phyloP scores from a whole-genome alignment of 768 basidiomycete species.

The Auriscalpium orientale region DNA sequence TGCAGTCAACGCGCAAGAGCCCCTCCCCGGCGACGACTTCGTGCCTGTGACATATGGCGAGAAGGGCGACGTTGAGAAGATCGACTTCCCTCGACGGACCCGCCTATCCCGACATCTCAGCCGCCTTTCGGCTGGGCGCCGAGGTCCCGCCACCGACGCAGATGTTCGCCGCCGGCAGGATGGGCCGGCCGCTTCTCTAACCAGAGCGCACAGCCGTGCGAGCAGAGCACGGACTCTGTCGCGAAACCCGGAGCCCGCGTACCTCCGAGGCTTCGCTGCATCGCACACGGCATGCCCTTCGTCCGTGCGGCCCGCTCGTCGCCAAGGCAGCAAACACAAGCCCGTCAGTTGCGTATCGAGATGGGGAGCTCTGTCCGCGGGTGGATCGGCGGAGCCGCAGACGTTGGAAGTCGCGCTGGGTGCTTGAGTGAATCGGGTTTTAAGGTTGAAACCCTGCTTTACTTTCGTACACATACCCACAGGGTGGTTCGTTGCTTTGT shows the following conservation, averaged over 20 bases:
- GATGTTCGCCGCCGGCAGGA: conserved; percentile 28
- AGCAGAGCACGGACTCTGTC: conserved; percentile 1
- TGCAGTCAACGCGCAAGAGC: conserved; percentile 50
- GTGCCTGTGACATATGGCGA: conserved; percentile 19
- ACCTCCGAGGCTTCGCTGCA: neutral
- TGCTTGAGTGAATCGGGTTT: conserved; percentile 39
- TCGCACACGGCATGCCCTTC: neutral
- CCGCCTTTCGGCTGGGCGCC: conserved; percentile 26
- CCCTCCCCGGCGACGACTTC: conserved; percentile 38
- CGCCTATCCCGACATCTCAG: conserved; percentile 49
- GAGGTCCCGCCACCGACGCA: conserved; percentile 31
- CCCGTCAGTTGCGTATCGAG: conserved; percentile 33
- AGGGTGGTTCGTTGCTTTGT: conserved; percentile 6
- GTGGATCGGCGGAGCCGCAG: neutral
- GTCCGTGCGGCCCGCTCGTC: conserved; percentile 16
- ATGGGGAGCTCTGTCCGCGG: conserved; percentile 4
- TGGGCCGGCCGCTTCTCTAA: conserved; percentile 46
- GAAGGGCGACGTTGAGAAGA: conserved; percentile 38
- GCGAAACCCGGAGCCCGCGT: neutral
- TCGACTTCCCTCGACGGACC: conserved; percentile 48
- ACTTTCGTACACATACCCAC: neutral
- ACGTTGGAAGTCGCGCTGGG: conserved; percentile 37
- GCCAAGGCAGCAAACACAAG: conserved; percentile 32
- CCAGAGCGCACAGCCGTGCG: conserved; percentile 23
- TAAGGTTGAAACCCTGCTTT: neutral